Conservation (phyloP, 1,284 basidiomycete genomes). For the Leccinum brunneo-olivaceum region DNA sequence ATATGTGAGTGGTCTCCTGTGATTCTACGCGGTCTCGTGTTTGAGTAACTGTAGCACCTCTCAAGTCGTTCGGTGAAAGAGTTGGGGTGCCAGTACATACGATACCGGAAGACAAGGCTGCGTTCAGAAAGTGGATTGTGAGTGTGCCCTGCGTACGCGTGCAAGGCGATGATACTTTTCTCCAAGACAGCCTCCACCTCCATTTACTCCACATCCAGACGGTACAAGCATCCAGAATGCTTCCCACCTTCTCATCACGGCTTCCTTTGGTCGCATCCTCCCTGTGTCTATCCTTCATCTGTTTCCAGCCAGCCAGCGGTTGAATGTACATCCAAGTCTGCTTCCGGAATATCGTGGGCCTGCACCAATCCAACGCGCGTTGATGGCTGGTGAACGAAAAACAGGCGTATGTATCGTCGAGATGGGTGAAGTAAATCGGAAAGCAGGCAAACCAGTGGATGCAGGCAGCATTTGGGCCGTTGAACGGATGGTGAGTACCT, state of each 20-base stretch:
- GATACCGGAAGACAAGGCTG: slow-evolving; percentile 50
- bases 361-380: slow-evolving; percentile 85
- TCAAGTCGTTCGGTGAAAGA: slow-evolving; percentile 43
- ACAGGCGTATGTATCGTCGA: slow-evolving; percentile 58
- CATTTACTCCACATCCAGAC: slow-evolving; percentile 27
- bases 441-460: slow-evolving; percentile 34
- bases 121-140: slow-evolving; percentile 55
- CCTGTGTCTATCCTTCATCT: slow-evolving; percentile 48
- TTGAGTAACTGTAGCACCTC: slow-evolving; percentile 17
- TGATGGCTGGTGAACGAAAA: slow-evolving; percentile 41
- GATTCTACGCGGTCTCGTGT: not conserved
- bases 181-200: slow-evolving; percentile 31
- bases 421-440: slow-evolving; percentile 36
- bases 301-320: slow-evolving; percentile 57
- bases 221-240: slow-evolving; percentile 12
- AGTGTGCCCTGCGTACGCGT: slow-evolving; percentile 14
- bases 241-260: slow-evolving; percentile 73
- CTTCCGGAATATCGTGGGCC: slow-evolving; percentile 88
- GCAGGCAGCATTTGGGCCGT: slow-evolving; percentile 52
- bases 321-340: slow-evolving; percentile 91
- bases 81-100: slow-evolving; percentile 46
- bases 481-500: slow-evolving; percentile 30
- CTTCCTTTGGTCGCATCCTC: slow-evolving; percentile 84
- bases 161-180: slow-evolving; percentile 22
- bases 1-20: slow-evolving; percentile 16